These are phyloP conservation scores for Ceratocystis huliohia DNA, from an alignment of 2,329 filamentous ascomycete genomes.

Conservation along the genomic window DNA sequence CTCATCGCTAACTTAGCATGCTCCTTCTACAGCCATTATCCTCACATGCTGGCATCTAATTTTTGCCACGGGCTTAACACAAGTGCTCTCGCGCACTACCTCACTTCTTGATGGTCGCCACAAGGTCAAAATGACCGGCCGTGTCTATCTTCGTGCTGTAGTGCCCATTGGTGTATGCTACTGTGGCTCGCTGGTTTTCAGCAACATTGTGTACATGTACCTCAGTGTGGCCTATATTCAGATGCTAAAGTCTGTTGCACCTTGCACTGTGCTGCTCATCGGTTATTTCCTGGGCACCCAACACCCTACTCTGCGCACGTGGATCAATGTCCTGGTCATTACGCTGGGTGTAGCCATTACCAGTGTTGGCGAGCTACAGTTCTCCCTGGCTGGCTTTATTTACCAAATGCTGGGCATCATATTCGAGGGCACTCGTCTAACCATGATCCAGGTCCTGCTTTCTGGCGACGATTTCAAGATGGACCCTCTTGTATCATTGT, in stretches of 20 bases:
- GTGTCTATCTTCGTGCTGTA: constrained; percentile 49
- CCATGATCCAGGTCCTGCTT: constrained; percentile 76
- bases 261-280: constrained; percentile 52
- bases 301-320: constrained; percentile 33
- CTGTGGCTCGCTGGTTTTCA: constrained; percentile 52
- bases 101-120: constrained; percentile 50
- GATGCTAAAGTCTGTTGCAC: constrained; percentile 57
- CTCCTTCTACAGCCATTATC: constrained; percentile 34
- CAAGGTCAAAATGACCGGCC: constrained; percentile 47
- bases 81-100: constrained; percentile 52
- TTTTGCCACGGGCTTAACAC: constrained; percentile 54
- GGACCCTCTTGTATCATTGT: constrained; percentile 76
- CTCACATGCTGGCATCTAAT: constrained; percentile 56
- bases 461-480: constrained; percentile 67
- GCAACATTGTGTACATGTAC: constrained; percentile 56
- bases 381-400: constrained; percentile 51
- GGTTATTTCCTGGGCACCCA: constrained; percentile 48
- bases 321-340: constrained; percentile 40
- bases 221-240: constrained; percentile 57
- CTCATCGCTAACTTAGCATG: not conserved
- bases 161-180: constrained; percentile 55
- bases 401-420: constrained; percentile 63
- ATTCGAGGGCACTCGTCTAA: constrained; percentile 68
- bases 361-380: constrained; percentile 52
- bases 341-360: constrained; percentile 41